These are phyloP conservation scores for Coffea canephora DNA, from an alignment of 257 asterid species.

Conservation along the genomic window DNA sequence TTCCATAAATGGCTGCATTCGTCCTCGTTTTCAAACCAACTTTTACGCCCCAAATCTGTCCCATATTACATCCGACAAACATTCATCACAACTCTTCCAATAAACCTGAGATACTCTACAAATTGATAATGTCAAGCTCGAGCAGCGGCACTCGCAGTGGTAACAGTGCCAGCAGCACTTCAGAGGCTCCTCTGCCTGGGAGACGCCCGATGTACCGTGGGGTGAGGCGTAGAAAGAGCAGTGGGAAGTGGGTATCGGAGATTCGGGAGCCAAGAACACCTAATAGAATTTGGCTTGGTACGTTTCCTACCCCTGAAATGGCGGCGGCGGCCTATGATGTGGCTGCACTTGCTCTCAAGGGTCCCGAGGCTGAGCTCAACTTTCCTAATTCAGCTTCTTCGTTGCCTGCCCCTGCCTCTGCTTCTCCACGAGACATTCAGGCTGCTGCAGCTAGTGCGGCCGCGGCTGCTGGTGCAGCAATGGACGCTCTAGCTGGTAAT, in stretches of 20 bases:
- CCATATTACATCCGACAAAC: conserved; percentile 2
- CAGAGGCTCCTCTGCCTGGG: conserved; percentile 28
- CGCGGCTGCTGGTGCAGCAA: conserved; percentile 60
- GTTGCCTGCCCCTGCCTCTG: conserved; percentile 57
- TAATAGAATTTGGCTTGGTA: conserved; percentile 56
- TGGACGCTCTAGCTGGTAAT: conserved; percentile 32
- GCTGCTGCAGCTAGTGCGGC: conserved; percentile 72
- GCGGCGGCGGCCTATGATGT: conserved; percentile 59
- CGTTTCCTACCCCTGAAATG: conserved; percentile 46
- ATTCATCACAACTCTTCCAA: not conserved
- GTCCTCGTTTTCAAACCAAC: conserved; percentile 6
- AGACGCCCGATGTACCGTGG: conserved; percentile 50
- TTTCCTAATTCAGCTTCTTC: conserved; percentile 37
- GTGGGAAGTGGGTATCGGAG: conserved; percentile 67
- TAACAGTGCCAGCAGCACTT: conserved; percentile 1
- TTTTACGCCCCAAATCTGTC: not conserved
- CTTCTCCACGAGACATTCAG: conserved; percentile 56
- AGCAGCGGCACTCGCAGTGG: conserved; percentile 7
- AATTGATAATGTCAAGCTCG: conserved; percentile 33
- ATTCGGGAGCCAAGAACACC: conserved; percentile 47
- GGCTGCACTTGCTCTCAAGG: conserved; percentile 48
- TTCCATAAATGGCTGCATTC: conserved; percentile 53
- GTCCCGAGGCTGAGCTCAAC: conserved; percentile 34
- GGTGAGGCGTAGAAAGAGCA: conserved; percentile 48
- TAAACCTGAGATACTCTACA: not conserved